Percentiles rank a stretch among this genome's conserved stretches.
These are phyloP conservation scores for Amanita inopinata DNA, from an alignment of 768 basidiomycete genomes.

Conservation along the genomic window DNA sequence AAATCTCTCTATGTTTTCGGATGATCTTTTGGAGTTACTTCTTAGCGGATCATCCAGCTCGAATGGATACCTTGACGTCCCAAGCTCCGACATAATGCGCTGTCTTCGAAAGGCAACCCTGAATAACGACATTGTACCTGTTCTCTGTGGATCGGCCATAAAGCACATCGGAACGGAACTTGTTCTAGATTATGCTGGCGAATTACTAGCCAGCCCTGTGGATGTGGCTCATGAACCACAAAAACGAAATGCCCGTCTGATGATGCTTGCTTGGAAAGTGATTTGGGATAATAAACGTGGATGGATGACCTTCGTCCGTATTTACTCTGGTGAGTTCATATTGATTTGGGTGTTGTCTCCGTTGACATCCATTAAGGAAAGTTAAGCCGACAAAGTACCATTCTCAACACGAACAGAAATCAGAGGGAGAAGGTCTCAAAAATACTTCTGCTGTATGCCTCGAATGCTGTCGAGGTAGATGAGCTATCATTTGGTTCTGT, in stretches of 20 bases:
- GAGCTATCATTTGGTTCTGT: conserved; percentile 74
- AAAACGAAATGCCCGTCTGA: conserved; percentile 38
- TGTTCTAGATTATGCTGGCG: conserved; percentile 74
- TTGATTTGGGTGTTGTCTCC: conserved; percentile 4
- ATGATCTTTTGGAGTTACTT: conserved; percentile 68
- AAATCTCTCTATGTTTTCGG: conserved; percentile 71
- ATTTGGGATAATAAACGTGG: conserved; percentile 72
- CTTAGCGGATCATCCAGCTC: conserved; percentile 46
- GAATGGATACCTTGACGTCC: conserved; percentile 57
- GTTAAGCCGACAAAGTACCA: conserved; percentile 46
- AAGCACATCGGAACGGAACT: conserved; percentile 75
- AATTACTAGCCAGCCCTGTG: conserved; percentile 66
- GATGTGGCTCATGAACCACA: conserved; percentile 47
- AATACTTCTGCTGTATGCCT: conserved; percentile 70
- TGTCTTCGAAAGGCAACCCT: conserved; percentile 64
- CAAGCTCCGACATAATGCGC: conserved; percentile 40
- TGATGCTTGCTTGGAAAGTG: conserved; percentile 81
- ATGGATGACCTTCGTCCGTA: conserved; percentile 90
- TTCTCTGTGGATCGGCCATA: conserved; percentile 76
- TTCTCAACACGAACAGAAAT: conserved; percentile 59
- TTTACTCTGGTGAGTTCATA: conserved; percentile 64
- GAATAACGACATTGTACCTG: conserved; percentile 58
- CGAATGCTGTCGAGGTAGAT: conserved; percentile 67
- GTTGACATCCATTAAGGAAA: conserved; percentile 38
- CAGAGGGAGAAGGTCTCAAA: conserved; percentile 68